Evolutionary conservation across 805 yeast species (phyloP), one percentile per base, ranked within the genome.

Genomic region (Cyberlindnera subsufficiens): DNA sequence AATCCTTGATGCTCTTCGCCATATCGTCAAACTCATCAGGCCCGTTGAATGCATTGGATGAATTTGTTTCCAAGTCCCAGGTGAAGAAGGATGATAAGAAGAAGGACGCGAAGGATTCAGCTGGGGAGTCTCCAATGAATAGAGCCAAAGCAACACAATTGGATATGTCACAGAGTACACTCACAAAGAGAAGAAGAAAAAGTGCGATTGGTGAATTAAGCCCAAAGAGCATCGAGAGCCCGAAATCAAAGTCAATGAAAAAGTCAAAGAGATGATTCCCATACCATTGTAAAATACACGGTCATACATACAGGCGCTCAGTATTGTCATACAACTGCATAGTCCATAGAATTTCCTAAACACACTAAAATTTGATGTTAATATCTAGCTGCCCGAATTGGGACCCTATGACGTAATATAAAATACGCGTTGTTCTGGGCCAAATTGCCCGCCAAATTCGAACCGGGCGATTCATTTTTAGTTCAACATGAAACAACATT

Each of bases 1-100:
- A 75, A 42, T 79, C 84, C 6, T 64, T 88, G 42, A 79, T 86
- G 78, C 66, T 71, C 10, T 77, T 71, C 51, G 73, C 85, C 9
- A 65, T 67, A 43, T 61, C 71, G 6, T 66, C 67, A 29, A 69
- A 75, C 20, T 68, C 74, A 3, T 60, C 60, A 6, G 74, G 81
- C 30, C 86, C 89, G 0, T 46, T 77, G 34, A 74, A 71, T 19
- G 77, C 85, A 0, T 64, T 82, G 41, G 77, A 72, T 42, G 52
- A 67, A 15, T 66, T 63, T 44, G 65, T 67, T 4, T 43, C 57
- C 13, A 22, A 32, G 29, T 11, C 25, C 7, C 18, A 19, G 33
- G 17, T 35, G 41, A 42, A 46, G 35, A 42, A 39, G 17, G 39
- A 35, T 4, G 37, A 35, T n/a, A 25, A 20, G 30, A 17, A 13